These are phyloP conservation scores for Boletus barrowsii DNA, from an alignment of 768 basidiomycete species.

Conservation along the genomic window DNA sequence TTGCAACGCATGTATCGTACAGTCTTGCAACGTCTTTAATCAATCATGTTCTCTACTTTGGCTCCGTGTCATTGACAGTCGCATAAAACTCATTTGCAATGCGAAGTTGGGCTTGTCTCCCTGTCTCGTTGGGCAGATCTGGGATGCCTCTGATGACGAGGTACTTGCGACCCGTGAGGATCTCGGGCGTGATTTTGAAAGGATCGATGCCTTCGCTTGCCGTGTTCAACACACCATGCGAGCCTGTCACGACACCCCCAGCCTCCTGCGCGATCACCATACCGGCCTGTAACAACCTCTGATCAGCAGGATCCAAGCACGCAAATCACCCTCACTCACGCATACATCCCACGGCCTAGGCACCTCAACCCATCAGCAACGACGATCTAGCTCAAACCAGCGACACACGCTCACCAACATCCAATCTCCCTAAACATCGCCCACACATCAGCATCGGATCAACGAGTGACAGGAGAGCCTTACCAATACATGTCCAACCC, in stretches of 20 bases:
- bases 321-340: constrained; percentile 33
- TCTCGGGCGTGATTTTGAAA: constrained; percentile 63
- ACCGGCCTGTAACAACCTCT: constrained; percentile 56
- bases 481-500: constrained; percentile 86
- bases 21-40: not conserved
- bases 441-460: not conserved
- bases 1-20: not conserved
- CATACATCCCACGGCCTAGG: constrained; percentile 83
- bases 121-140: constrained; percentile 60
- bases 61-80: constrained; percentile 69
- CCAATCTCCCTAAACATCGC: constrained; percentile 70
- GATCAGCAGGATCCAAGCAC: not conserved
- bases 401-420: constrained; percentile 45
- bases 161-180: constrained; percentile 78
- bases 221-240: constrained; percentile 44
- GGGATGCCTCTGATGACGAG: constrained; percentile 71
- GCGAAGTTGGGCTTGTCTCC: constrained; percentile 68
- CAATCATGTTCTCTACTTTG: constrained; percentile 34
- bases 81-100: constrained; percentile 85
- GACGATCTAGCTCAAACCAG: not conserved
- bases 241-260: constrained; percentile 76
- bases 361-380: not conserved
- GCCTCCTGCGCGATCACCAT: constrained; percentile 90
- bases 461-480: constrained; percentile 14
- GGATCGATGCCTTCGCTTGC: constrained; percentile 36